Base-by-base conservation (phyloP, 1,284 basidiomycete species). In the Apiotrichum porosum region DNA sequence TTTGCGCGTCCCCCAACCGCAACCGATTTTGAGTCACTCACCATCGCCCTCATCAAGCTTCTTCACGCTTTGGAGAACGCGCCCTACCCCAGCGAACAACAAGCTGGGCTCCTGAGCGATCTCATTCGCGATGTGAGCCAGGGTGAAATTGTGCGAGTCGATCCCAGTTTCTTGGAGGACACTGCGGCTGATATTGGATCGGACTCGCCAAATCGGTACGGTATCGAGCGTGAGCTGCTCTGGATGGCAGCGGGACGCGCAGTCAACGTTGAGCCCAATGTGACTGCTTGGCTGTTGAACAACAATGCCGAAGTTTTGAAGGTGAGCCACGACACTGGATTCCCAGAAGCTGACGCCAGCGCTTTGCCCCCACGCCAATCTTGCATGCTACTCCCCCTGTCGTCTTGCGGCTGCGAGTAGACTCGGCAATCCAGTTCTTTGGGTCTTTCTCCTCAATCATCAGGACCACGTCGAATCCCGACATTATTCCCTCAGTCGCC, bases 181-280 rank as follows among this genome's bases (percentile, higher is more conserved):
- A 49, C 44, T n/a, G n/a, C n/a, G n/a, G n/a, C n/a, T n/a, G n/a
- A n/a, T n/a, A n/a, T n/a, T n/a, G n/a, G n/a, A n/a, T n/a, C n/a
- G n/a, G n/a, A n/a, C n/a, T n/a, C n/a, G n/a, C n/a, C n/a, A n/a
- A n/a, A n/a, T n/a, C n/a, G n/a, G n/a, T n/a, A 52, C 24, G 60
- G 60, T 2, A 31, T 63, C 6, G 67, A 66, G 35, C 61, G 54
- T 23, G 69, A 71, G 40, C 43, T 69, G 12, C 18, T 67, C 5
- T 71, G 69, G 69, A 42, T 65, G 15, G 59, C 67, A 6, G 51
- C 61, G 0, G 61, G 52, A 1, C 53, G 43, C 18, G 49, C 49
- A 3, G 39, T 66, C 8, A 40, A 42, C 5, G 45, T 47, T 4
- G 51, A 63, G 17, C 46, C 36, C 12, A 22, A 37, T 9, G 37